Conservation (phyloP, 352 stramenopile genomes). For the Aphanomyces invadans region DNA sequence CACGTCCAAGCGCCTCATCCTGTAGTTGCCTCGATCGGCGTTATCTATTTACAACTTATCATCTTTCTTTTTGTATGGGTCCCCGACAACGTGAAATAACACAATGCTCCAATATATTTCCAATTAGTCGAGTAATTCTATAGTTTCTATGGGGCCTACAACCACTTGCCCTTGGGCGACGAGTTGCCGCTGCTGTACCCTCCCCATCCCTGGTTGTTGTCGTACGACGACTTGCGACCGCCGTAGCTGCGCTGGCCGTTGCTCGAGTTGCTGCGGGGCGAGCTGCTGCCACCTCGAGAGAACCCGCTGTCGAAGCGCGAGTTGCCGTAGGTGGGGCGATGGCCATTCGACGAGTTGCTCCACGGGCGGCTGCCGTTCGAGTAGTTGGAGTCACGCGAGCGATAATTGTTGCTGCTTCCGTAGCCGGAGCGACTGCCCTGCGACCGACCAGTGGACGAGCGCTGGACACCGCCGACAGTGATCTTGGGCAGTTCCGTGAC, state of each 20-base stretch:
- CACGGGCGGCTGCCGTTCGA: background rate
- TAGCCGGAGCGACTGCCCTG: background rate
- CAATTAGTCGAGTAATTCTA: too few relatives aligned
- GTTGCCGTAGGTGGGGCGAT: slow-evolving; percentile 7
- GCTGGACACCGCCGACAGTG: slow-evolving; percentile 6
- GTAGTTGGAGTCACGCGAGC: slow-evolving; percentile 1
- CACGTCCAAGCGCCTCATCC: slow-evolving; percentile 19
- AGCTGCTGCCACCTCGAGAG: background rate
- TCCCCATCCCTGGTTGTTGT: background rate
- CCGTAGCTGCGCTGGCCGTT: background rate
- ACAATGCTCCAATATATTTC: too few relatives aligned
- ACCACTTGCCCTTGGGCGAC: slow-evolving; percentile 20
- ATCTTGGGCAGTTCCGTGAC: slow-evolving; percentile 20
- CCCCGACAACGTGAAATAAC: too few relatives aligned
- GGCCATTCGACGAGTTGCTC: background rate
- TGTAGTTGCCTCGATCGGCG: too few relatives aligned
- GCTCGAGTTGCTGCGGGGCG: background rate
- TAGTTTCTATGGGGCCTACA: slow-evolving; percentile 15
- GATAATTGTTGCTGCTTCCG: background rate
- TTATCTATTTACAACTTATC: slow-evolving; percentile 14
- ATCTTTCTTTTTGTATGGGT: too few relatives aligned
- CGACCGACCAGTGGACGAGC: slow-evolving; percentile 2
- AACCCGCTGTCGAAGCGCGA: slow-evolving; percentile 15
- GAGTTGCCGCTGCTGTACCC: background rate
- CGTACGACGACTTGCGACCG: background rate